Percentiles rank a stretch among this genome's conserved stretches.
phyloP scores from a whole-genome alignment of 345 rosid genomes.

The Brassica incana region DNA sequence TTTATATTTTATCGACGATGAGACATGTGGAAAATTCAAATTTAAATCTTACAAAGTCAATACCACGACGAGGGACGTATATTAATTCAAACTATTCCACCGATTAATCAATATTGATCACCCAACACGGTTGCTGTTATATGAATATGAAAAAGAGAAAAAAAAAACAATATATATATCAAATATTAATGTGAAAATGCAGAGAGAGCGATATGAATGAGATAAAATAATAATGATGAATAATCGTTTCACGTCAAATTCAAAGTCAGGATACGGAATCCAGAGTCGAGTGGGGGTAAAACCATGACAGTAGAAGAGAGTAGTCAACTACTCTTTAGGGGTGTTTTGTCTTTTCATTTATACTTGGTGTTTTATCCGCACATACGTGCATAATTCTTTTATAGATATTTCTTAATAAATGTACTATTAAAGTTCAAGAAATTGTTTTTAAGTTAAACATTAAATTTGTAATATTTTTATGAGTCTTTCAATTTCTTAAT shows the following conservation, averaged over 20 bases:
- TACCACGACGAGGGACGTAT: conserved; percentile 19
- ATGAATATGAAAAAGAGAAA: background rate
- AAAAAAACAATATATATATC: background rate
- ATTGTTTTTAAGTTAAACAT: too few species aligned
- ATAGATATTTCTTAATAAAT: too few species aligned
- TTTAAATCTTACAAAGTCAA: background rate
- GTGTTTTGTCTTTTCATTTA: background rate
- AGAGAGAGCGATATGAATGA: conserved; percentile 6
- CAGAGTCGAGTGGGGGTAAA: conserved; percentile 6
- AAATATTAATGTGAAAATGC: background rate
- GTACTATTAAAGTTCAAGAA: too few species aligned
- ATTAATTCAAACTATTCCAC: conserved; percentile 15
- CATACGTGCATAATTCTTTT: too few species aligned
- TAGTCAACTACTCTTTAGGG: conserved; percentile 31
- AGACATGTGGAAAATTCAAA: conserved; percentile 15
- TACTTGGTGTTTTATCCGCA: too few species aligned
- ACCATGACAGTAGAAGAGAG: conserved; percentile 18
- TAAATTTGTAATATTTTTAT: too few species aligned
- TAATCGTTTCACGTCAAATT: conserved; percentile 26
- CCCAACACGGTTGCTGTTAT: background rate
- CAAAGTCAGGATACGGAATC: conserved; percentile 37
- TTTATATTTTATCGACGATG: background rate
- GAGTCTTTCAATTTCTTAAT: too few species aligned
- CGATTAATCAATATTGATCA: conserved; percentile 1
- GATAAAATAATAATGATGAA: background rate